These are phyloP conservation scores for Mycena chlorophos DNA, from an alignment of 768 basidiomycete genomes.

Conservation along the genomic window DNA sequence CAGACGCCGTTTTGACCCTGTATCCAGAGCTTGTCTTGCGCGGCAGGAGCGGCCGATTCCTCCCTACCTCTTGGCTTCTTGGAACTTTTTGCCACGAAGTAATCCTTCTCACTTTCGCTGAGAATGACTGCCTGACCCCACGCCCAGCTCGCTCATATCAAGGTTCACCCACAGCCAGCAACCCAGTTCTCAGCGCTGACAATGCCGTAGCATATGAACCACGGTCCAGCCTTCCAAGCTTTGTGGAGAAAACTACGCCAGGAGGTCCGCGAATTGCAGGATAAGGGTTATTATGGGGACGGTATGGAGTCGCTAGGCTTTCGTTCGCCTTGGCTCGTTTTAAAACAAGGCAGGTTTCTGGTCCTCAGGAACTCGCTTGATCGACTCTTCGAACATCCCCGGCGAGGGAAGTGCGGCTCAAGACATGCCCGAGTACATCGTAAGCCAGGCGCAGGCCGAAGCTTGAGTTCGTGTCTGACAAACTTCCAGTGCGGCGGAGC, in stretches of 20 bases:
- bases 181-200: neutral
- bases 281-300: conserved; percentile 79
- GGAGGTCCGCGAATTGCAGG: conserved; percentile 72
- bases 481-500: conserved; percentile 73
- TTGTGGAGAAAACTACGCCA: conserved; percentile 65
- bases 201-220: conserved; percentile 68
- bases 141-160: conserved; percentile 75
- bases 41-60: conserved; percentile 57
- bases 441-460: conserved; percentile 29
- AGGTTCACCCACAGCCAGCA: conserved; percentile 41
- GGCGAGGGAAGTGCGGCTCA: conserved; percentile 52
- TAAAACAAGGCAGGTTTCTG: conserved; percentile 61
- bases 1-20: neutral
- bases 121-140: neutral
- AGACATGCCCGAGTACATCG: conserved; percentile 79
- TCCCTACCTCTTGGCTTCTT: conserved; percentile 67
- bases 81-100: conserved; percentile 77
- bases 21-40: conserved; percentile 74
- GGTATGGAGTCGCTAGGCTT: conserved; percentile 41
- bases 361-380: conserved; percentile 73
- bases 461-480: neutral
- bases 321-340: neutral
- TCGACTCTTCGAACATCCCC: conserved; percentile 57
- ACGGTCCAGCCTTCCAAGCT: conserved; percentile 72
- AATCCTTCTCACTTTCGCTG: neutral